Conservation (phyloP, 352 stramenopile species). For the Aphanomyces euteiches region DNA sequence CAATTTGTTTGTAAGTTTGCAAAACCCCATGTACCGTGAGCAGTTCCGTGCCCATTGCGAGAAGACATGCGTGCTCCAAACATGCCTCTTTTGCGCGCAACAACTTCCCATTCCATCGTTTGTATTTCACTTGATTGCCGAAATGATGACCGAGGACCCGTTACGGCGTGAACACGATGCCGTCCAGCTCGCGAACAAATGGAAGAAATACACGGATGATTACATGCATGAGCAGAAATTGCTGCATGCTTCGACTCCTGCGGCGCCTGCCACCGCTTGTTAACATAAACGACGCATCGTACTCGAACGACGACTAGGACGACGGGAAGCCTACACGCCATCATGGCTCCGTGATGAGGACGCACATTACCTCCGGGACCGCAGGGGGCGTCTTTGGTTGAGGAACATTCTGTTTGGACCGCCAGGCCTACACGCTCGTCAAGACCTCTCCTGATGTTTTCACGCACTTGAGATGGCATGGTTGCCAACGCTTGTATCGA, state of each 20-base stretch:
- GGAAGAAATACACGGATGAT: constrained; percentile 4
- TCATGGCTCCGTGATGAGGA: neutral
- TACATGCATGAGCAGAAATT: neutral
- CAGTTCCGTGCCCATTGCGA: constrained; percentile 79
- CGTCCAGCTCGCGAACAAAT: neutral
- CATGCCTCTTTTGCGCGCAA: constrained; percentile 70
- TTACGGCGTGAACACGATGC: neutral
- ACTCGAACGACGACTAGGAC: too few relatives aligned
- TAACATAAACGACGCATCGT: neutral
- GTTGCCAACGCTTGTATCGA: neutral
- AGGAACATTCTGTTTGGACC: neutral
- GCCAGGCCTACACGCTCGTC: too few relatives aligned
- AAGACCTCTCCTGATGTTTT: too few relatives aligned
- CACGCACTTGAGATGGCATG: neutral
- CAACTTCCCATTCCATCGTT: constrained; percentile 76
- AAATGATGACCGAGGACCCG: neutral
- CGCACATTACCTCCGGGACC: neutral
- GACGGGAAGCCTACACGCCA: too few relatives aligned
- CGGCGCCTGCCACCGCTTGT: neutral
- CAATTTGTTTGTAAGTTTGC: constrained; percentile 55
- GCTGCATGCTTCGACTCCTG: neutral
- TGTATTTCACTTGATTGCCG: constrained; percentile 34
- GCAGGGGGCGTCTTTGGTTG: constrained; percentile 5
- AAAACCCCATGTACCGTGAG: constrained; percentile 59
- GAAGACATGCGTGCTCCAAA: constrained; percentile 46